Evolutionary conservation across 495 filamentous ascomycete species (phyloP), one percentile per base, ranked within the genome.

Genomic region (Penicillium canariense): DNA sequence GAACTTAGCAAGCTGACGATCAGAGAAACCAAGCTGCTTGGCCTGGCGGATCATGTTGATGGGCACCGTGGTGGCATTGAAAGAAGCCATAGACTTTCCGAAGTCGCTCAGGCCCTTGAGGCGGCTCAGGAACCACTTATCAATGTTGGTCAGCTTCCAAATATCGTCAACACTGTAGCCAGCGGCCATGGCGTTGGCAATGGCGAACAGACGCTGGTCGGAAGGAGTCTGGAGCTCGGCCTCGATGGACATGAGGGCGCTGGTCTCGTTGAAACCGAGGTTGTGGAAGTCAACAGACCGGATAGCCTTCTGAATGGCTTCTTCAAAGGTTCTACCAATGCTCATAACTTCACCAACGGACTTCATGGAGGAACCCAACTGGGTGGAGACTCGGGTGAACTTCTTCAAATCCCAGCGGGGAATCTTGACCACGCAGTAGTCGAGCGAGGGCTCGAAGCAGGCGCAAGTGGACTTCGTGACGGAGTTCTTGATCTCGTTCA

Each of bases 361-460:
- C 88, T 98, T 98, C 94, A 98, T 98, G 12, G 94, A 97, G 7
- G 94, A 97, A 30, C 88, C 90, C 6, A 98, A 85, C 72, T 91
- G 84, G 3, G 91, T 97, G 7, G 93, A 97, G 17, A 97, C 94
- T 50, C 94, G 86, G 25, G 88, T 93, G 74, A 98, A 98, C 72
- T 98, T 98, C 79, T 97, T 97, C 56, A 98, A 72, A 74, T 98
- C 94, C 94, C 94, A 98, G 55, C 94, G 83, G 17, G 94, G 94
- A 73, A 98, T 98, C 81, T 98, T 98, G 51, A 98, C 94, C 22
- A 97, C 94, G 42, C 97, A 93, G 69, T 98, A 98, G 69, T 98
- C 94, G 0, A 98, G 81, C 2, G 94, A 98, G n/a, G 94, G 94
- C 69, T 98, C 94, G 72, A 98, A 98, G 79, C 94, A 98, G 46